Conservation (phyloP, 2,329 filamentous ascomycete genomes). For the Arachnopeziza araneosa region DNA sequence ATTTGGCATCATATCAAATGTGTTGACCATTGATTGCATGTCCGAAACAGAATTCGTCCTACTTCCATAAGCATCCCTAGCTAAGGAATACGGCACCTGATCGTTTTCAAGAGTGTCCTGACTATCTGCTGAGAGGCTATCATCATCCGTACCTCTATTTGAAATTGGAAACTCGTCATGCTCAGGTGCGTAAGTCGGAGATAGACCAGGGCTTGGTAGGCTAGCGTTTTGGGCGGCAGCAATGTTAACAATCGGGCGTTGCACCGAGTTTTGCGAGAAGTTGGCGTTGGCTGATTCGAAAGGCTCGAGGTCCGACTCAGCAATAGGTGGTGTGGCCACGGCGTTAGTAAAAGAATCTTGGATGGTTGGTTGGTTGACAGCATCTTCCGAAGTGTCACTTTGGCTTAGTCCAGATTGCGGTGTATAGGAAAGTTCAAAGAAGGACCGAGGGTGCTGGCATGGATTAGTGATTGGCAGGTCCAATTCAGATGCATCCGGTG, state of each 20-base stretch:
- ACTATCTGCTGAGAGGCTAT: constrained; percentile 30
- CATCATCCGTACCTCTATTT: constrained; percentile 28
- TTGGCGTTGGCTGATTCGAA: constrained; percentile 47
- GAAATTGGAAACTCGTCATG: constrained; percentile 29
- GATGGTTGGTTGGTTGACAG: constrained; percentile 15
- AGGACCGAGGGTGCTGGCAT: background rate
- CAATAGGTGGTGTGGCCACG: constrained; percentile 70
- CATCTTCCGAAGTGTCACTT: constrained; percentile 26
- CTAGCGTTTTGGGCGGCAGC: constrained; percentile 80
- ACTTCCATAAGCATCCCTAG: background rate
- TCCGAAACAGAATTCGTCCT: constrained; percentile 24
- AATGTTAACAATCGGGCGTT: constrained; percentile 56
- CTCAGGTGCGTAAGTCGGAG: constrained; percentile 77
- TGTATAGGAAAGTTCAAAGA: constrained; percentile 38
- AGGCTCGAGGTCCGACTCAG: constrained; percentile 63
- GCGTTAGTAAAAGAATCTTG: constrained; percentile 55
- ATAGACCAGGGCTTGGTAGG: constrained; percentile 89
- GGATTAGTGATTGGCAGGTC: constrained; percentile 34
- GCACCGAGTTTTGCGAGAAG: constrained; percentile 41
- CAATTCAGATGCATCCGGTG: constrained; percentile 53
- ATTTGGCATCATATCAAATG: constrained; percentile 84
- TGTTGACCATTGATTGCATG: constrained; percentile 74
- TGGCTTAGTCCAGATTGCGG: constrained; percentile 42
- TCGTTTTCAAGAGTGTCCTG: constrained; percentile 23
- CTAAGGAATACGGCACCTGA: background rate